Conservation (phyloP, 1,284 basidiomycete species). For the Cutaneotrichosporon dermatis region DNA sequence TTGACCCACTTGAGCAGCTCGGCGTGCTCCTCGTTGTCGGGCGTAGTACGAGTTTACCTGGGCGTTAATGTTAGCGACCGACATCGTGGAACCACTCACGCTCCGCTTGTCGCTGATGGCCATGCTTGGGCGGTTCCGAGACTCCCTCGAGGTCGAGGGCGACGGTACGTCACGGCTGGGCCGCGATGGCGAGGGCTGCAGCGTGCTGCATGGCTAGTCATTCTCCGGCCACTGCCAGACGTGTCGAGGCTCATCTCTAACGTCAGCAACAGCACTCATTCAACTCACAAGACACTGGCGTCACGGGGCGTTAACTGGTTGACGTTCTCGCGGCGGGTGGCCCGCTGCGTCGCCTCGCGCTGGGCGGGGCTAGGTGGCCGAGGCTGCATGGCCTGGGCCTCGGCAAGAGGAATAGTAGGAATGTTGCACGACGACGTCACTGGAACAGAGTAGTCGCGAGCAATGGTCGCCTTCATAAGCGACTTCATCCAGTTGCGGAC, state of each 20-base stretch:
- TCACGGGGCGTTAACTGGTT: slow-evolving; percentile 84
- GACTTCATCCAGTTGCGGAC: slow-evolving; percentile 99
- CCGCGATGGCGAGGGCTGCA: slow-evolving; percentile 25
- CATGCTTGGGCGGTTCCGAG: slow-evolving; percentile 4
- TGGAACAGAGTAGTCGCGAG: slow-evolving; percentile 81
- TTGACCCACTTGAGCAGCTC: slow-evolving; percentile 81
- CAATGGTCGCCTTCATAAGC: slow-evolving; percentile 97
- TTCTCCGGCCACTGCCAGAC: slow-evolving; percentile 22
- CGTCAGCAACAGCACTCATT: slow-evolving; percentile 14
- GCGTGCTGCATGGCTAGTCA: slow-evolving; percentile 11
- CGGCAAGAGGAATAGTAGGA: slow-evolving; percentile 87
- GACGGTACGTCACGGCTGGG: slow-evolving; percentile 43
- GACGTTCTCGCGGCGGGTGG: slow-evolving; percentile 78
- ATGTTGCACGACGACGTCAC: slow-evolving; percentile 97
- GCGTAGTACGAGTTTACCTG: slow-evolving; percentile 27
- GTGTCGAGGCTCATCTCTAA: slow-evolving; percentile 47
- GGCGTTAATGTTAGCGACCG: too few species aligned
- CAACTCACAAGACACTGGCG: slow-evolving; percentile 71
- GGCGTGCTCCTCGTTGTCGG: slow-evolving; percentile 43
- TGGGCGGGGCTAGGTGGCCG: slow-evolving; percentile 87
- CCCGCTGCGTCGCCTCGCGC: slow-evolving; percentile 83
- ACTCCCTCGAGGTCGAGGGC: slow-evolving; percentile 29
- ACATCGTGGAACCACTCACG: too few species aligned
- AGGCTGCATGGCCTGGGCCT: slow-evolving; percentile 93
- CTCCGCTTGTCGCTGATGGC: slow-evolving; percentile 3